Evolutionary conservation across 2,329 filamentous ascomycete species (phyloP), one percentile per base, ranked within the genome.

Genomic region (Microsporum ferrugineum): DNA sequence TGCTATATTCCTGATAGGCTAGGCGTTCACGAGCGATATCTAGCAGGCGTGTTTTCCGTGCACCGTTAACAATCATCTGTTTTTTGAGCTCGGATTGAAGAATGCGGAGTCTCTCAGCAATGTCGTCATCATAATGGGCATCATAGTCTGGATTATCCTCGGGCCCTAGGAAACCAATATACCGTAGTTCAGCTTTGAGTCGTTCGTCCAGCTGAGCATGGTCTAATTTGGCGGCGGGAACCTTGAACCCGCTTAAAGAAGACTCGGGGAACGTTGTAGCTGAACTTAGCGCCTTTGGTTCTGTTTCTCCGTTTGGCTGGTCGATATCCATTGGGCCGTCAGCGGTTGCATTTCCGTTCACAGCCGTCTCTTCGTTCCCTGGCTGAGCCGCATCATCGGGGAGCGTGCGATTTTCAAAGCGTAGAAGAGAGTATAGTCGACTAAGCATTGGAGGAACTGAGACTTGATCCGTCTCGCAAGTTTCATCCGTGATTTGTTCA

Each of bases 1-100:
- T 96, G 72, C 87, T 88, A 78, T 96, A 99, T 72, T 99, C 94
- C 71, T 99, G 94, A 76, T 94, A 87, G 0, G 94, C 94, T 84
- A 99, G 92, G 66, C 90, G 86, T 72, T 96, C 91, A 68, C 91
- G 88, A 5, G 94, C 89, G 33, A 96, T 81, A 41, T 96, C 91
- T 0, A 89, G 85, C 8, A 99, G 80, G 1, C 91, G 84, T 5
- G 89, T 82, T 75, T 97, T 97, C 64, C 91, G 88, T 3, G 92
- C 90, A 43, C 91, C 92, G 72, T 99, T 99, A 73, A 88, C 79
- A 61, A 95, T 84, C 72, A 88, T 88, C 71, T 94, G 87, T 62
- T 91, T 85, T 66, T 89, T 88, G 1, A 99, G 82, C 58, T 89
- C 86, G 59, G 83, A 80, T 71, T 99, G 94, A 1, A 99, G 80